Percentiles rank a stretch among this genome's conserved stretches.
Evolutionary conservation across 2,329 filamentous ascomycete species (phyloP).

Genomic region (Fusarium hainanense): DNA sequence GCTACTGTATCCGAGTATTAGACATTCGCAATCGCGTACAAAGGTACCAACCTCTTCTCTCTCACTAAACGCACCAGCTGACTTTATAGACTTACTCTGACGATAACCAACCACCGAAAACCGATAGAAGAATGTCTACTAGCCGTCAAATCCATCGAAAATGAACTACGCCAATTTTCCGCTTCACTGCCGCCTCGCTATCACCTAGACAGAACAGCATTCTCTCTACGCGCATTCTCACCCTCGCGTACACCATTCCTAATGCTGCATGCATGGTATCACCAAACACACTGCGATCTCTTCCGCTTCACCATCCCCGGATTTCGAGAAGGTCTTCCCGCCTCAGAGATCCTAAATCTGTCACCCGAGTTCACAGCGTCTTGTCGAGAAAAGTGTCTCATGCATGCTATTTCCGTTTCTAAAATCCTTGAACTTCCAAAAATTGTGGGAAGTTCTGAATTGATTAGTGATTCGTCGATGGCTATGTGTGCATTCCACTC

Average conservation of each 20-base stretch:
- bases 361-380: not conserved
- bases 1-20: conserved; percentile 10
- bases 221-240: conserved; percentile 39
- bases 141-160: conserved; percentile 20
- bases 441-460: not conserved
- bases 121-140: conserved; percentile 17
- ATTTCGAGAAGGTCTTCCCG: conserved; percentile 15
- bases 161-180: conserved; percentile 16
- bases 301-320: conserved; percentile 41
- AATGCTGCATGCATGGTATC: conserved; percentile 45
- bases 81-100: conserved; percentile 24
- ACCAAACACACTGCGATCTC: conserved; percentile 43
- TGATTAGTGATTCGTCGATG: conserved; percentile 24
- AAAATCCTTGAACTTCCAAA: not conserved
- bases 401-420: conserved; percentile 14
- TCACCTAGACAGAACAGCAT: conserved; percentile 25
- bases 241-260: conserved; percentile 37
- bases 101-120: conserved; percentile 36
- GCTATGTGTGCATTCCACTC: conserved; percentile 33
- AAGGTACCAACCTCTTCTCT: not conserved
- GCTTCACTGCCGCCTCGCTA: conserved; percentile 23
- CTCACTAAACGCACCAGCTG: not conserved
- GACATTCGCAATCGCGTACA: conserved; percentile 29
- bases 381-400: conserved; percentile 18
- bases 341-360: conserved; percentile 1